Evolutionary conservation across 257 asterid species (phyloP).

Genomic region (Przewalskia tangutica): DNA sequence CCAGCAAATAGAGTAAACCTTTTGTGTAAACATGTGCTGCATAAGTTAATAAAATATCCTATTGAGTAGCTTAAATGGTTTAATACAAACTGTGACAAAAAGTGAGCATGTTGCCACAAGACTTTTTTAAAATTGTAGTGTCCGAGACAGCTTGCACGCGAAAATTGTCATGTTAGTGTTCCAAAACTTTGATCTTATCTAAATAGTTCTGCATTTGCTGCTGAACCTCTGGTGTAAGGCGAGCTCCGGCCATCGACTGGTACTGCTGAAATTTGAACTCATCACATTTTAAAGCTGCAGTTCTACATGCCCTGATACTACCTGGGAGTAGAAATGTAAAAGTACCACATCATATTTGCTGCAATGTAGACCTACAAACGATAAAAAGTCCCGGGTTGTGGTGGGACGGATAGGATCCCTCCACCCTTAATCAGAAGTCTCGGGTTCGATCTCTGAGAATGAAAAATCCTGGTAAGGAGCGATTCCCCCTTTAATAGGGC

Average conservation of each 20-base stretch:
- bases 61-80: neutral
- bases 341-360: neutral
- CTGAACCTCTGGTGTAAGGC: conserved; percentile 27
- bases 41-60: neutral
- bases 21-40: neutral
- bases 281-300: conserved; percentile 74
- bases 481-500: neutral
- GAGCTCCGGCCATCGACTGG: conserved; percentile 45
- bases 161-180: conserved; percentile 29
- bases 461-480: neutral
- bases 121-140: neutral
- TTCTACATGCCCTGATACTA: conserved; percentile 68
- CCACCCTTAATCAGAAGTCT: neutral
- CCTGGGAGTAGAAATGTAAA: conserved; percentile 29
- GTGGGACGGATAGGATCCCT: neutral
- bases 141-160: too few relatives aligned
- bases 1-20: neutral
- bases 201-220: conserved; percentile 64
- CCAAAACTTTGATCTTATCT: conserved; percentile 68
- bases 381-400: neutral
- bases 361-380: neutral
- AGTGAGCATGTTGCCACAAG: neutral
- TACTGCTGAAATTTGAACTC: conserved; percentile 65
- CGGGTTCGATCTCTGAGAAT: neutral
- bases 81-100: neutral